Percentiles rank a stretch among this genome's conserved stretches.
Evolutionary conservation across 441 rosid species (phyloP).

Genomic region (Erodium moschatum): DNA sequence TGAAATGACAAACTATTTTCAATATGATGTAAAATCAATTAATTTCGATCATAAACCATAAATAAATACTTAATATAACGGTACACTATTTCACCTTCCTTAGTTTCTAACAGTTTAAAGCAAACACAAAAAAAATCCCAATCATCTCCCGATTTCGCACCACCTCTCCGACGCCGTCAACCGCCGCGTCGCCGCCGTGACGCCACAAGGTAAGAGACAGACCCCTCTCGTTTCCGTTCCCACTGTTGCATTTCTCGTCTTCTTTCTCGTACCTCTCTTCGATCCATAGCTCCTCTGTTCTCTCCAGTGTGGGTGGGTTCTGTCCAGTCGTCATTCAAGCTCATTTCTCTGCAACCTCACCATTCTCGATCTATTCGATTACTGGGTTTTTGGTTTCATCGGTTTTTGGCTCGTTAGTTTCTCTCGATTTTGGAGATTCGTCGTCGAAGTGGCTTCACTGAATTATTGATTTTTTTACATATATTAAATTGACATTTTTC

Average conservation of each 20-base stretch:
- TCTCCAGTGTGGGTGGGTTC: background rate
- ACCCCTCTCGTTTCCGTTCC: background rate
- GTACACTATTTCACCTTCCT: background rate
- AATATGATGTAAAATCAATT: no score
- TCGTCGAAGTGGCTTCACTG: background rate
- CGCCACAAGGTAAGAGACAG: background rate
- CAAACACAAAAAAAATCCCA: background rate
- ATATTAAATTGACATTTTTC: no score
- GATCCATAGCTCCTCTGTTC: background rate
- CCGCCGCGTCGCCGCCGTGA: constrained; percentile 4
- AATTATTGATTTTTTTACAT: no score
- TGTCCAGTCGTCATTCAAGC: background rate
- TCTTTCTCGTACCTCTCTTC: background rate
- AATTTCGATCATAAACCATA: no score
- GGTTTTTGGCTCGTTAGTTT: background rate
- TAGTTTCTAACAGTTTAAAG: background rate
- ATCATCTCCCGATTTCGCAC: background rate
- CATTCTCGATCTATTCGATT: background rate
- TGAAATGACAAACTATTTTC: no score
- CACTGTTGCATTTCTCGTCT: background rate
- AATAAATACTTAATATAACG: background rate
- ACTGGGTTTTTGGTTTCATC: background rate
- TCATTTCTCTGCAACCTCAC: background rate
- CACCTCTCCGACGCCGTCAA: background rate
- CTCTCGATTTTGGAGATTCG: background rate